Base-by-base conservation (phyloP, 768 basidiomycete species). In the Serendipita sp. region DNA sequence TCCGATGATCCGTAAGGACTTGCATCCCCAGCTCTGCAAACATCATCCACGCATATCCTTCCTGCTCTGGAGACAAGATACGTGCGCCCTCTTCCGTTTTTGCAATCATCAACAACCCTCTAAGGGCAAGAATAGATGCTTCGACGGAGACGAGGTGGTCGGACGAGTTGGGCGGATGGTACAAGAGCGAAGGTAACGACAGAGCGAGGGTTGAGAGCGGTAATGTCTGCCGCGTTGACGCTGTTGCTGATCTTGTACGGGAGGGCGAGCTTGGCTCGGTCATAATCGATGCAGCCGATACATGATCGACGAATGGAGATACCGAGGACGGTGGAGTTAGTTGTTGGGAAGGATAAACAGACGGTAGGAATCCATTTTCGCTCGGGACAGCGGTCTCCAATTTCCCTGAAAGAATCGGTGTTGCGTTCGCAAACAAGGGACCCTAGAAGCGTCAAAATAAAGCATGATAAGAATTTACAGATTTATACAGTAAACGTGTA, bases 41-140 rank as follows among this genome's bases (percentile, higher is more conserved):
- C 9, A 79, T 78, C 0, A 82, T 82, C 81, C 84, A 88, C 0
- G 85, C 85, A 5, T 82, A 75, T 68, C 85, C 88, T 67, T 88
- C 86, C 7, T 83, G 70, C 60, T 79, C 78, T 3, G 78, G 76
- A 3, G 81, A 78, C 1, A 88, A 73, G 42, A 44, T 30, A 26
- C 24, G 17, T 9, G 60, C 64, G 16, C 42, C 42, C 13, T 50
- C 20, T 28, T 30, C 30, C 16, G 33, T 42, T 13, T 76, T 74
- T 2, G 75, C 73, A 0, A 82, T 65, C 0, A 72, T 66, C 13
- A 87, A 74, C 69, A 83, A 86, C 66, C 75, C 78, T 45, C 79
- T 72, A 9, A 88, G 68, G 0, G 87, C 81, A 48, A 75, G 70
- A 1, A 82, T 69, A 0, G 86, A 83, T 3, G 86, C 66, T 24